These are phyloP conservation scores for Thielaviopsis musarum DNA, from an alignment of 2,329 filamentous ascomycete species.

Conservation along the genomic window DNA sequence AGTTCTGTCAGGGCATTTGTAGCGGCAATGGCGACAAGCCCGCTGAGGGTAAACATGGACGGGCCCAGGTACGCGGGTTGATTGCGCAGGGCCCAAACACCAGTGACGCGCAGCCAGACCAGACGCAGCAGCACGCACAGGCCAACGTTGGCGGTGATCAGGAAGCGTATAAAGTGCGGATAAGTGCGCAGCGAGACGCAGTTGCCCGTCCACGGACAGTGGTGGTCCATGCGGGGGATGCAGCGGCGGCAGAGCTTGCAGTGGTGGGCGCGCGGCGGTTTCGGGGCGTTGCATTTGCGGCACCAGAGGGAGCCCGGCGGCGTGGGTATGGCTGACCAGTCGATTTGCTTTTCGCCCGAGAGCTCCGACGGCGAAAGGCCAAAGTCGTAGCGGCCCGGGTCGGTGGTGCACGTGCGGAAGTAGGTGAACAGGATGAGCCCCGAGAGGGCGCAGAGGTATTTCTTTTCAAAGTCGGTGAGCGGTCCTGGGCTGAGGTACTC, in stretches of 20 bases:
- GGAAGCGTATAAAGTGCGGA: conserved; percentile 67
- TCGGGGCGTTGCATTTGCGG: conserved; percentile 55
- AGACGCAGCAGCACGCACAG: conserved; percentile 46
- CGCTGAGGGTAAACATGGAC: conserved; percentile 36
- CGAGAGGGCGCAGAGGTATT: conserved; percentile 50
- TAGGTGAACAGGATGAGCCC: conserved; percentile 53
- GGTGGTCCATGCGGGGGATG: conserved; percentile 70
- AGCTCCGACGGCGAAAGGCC: conserved; percentile 21
- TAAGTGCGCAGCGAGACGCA: conserved; percentile 72
- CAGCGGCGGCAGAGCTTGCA: conserved; percentile 61
- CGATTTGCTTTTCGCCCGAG: conserved; percentile 17
- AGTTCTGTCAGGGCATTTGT: conserved; percentile 42
- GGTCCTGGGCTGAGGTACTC: conserved; percentile 43
- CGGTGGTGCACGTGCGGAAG: conserved; percentile 38
- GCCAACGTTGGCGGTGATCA: conserved; percentile 49
- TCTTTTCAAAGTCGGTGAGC: conserved; percentile 36
- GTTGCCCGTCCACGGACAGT: conserved; percentile 73
- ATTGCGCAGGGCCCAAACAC: conserved; percentile 47
- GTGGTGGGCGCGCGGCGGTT: conserved; percentile 66
- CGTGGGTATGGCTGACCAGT: conserved; percentile 12
- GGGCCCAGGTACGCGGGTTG: conserved; percentile 64
- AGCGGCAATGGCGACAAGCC: conserved; percentile 43
- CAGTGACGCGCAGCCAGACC: conserved; percentile 38
- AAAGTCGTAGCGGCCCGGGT: conserved; percentile 39
- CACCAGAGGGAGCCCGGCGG: conserved; percentile 40